Evolutionary conservation across 2,329 filamentous ascomycete species (phyloP), one percentile per base, ranked within the genome.

Genomic region (Diaporthe capsici): DNA sequence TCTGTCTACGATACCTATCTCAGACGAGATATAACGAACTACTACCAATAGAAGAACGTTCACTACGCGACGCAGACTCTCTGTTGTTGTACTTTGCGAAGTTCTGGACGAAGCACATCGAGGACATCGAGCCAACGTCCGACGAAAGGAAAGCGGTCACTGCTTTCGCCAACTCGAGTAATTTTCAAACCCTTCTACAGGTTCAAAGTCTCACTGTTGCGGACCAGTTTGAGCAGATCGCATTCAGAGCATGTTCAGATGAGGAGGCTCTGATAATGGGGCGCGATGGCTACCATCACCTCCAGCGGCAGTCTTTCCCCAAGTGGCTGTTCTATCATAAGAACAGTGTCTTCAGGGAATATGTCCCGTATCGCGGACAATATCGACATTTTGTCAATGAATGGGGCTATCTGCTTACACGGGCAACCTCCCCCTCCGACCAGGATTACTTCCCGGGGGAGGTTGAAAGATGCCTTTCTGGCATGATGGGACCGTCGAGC

Each of bases 221-320:
- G 4, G 53, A 25, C n/a, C 53, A 55, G 10, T 55, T 55, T 31
- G 53, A 55, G 13, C 53, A 55, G 25, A 15, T 31, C 12, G 8
- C 53, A 13, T 55, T 31, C 25, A 0, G 12, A 31, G n/a, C 10
- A 9, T 15, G 17, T 0, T 0, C 25, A 0, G 25, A 28, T 6
- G 53, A 55, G 44, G 44, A 22, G 4, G 13, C n/a, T 31, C 12
- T 15, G 53, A 55, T 10, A 0, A 55, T 31, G 53, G 4, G 17
- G 20, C 53, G 25, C 9, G 53, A 55, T 6, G 53, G 53, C n/a
- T 55, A 28, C 4, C 25, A 31, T 17, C 25, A 55, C 53, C 13
- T 55, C 13, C 53, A 55, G 12, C 53, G 53, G 13, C 53, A 55
- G 53, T 15, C 25, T 25, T 31, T 55, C 13, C 53, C 53, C 53